These are phyloP conservation scores for Neurospora sp. DNA, from an alignment of 495 filamentous ascomycete genomes.

Conservation along the genomic window DNA sequence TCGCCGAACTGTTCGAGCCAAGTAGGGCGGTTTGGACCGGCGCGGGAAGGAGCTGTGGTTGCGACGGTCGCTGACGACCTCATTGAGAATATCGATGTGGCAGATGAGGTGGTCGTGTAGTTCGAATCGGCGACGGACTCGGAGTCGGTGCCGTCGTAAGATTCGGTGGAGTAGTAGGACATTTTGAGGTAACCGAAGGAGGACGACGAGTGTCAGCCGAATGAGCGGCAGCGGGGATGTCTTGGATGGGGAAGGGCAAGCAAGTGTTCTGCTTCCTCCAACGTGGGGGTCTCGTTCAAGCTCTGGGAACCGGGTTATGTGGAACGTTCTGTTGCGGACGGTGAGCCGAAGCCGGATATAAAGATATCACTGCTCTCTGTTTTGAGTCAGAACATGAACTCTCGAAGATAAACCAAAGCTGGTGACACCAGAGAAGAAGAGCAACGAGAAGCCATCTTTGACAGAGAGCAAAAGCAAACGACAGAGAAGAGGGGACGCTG, in stretches of 20 bases:
- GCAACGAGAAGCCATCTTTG: neutral
- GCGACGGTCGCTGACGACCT: too few relatives aligned
- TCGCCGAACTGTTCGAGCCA: too few relatives aligned
- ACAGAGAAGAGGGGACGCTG: neutral
- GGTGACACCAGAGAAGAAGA: neutral
- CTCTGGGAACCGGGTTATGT: neutral
- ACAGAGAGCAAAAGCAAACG: neutral
- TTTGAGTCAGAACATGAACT: neutral
- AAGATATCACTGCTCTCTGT: neutral
- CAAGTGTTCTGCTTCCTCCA: neutral
- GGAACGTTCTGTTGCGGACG: neutral
- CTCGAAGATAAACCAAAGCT: neutral
- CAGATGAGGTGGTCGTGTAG: too few relatives aligned
- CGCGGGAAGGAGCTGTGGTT: too few relatives aligned
- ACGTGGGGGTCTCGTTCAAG: neutral
- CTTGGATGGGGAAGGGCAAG: neutral
- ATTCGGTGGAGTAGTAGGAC: neutral
- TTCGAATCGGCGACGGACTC: too few relatives aligned
- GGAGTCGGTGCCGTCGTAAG: too few relatives aligned
- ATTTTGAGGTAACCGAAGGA: neutral
- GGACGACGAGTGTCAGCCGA: neutral
- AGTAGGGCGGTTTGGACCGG: too few relatives aligned
- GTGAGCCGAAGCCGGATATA: neutral
- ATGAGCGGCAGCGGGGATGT: neutral
- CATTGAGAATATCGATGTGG: too few relatives aligned